These are phyloP conservation scores for Fusarium pilosicola DNA, from an alignment of 2,329 filamentous ascomycete species.

Conservation along the genomic window DNA sequence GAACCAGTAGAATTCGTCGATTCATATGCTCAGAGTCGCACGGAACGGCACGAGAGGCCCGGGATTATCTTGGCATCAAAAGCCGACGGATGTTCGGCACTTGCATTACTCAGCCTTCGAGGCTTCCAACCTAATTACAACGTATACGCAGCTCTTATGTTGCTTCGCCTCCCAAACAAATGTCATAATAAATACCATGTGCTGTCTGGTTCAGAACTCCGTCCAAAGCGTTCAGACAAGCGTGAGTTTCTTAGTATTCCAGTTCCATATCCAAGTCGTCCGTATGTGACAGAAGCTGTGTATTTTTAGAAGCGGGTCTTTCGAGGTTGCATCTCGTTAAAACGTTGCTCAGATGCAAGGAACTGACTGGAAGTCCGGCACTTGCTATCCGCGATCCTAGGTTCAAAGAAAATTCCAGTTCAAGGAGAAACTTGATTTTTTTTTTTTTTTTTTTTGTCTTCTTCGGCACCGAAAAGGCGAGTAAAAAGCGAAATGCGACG, in stretches of 20 bases:
- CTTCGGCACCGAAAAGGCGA: background rate
- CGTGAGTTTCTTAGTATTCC: background rate
- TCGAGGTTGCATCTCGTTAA: background rate
- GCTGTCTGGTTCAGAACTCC: too few species aligned
- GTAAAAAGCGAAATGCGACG: background rate
- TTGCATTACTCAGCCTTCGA: background rate
- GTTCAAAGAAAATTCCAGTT: background rate
- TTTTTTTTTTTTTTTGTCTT: background rate
- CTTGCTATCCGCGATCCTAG: background rate
- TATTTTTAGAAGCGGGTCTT: background rate
- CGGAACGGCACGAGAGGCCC: slow-evolving; percentile 5
- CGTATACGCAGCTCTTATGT: background rate
- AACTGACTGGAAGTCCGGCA: background rate
- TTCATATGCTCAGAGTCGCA: background rate
- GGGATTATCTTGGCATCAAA: background rate
- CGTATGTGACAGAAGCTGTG: background rate
- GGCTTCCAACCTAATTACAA: background rate
- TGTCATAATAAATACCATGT: background rate
- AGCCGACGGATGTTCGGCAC: slow-evolving; percentile 11
- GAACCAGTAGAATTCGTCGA: background rate
- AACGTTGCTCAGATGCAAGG: background rate
- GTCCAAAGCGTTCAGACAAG: background rate
- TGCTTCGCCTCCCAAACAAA: background rate
- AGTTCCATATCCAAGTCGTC: background rate
- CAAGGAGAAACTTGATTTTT: background rate